Evolutionary conservation across 2,329 filamentous ascomycete genomes (phyloP).

Genomic region (Akanthomyces lecanii): DNA sequence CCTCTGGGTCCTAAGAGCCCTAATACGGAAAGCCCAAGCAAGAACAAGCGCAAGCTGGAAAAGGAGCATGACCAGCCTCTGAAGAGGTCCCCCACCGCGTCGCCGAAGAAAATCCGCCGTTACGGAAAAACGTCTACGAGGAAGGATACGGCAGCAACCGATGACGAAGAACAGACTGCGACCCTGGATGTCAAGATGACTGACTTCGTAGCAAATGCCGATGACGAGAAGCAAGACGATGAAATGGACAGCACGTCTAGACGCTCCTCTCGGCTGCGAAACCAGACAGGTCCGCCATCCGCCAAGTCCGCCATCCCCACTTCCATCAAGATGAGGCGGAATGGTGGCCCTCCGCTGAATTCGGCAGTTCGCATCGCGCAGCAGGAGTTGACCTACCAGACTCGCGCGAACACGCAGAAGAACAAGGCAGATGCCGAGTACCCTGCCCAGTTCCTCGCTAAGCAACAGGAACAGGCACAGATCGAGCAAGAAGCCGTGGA

Average conservation of each 20-base stretch:
- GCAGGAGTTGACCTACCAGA: conserved; percentile 29
- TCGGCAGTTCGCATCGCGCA: conserved; percentile 28
- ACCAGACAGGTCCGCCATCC: conserved; percentile 15
- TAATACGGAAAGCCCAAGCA: conserved; percentile 32
- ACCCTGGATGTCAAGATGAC: not conserved
- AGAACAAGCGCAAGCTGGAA: conserved; percentile 31
- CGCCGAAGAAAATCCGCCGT: conserved; percentile 25
- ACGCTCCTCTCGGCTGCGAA: conserved; percentile 33
- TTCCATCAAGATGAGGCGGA: conserved; percentile 30
- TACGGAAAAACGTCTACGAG: conserved; percentile 16
- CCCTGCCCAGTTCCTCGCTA: conserved; percentile 32
- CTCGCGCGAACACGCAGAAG: conserved; percentile 32
- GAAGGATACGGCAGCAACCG: not conserved
- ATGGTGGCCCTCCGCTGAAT: conserved; percentile 21
- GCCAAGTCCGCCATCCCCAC: conserved; percentile 34
- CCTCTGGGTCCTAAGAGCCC: conserved; percentile 34
- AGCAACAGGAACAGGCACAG: conserved; percentile 23
- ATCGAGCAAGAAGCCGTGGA: conserved; percentile 22
- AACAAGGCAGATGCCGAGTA: conserved; percentile 35
- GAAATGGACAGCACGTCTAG: conserved; percentile 23
- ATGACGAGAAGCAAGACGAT: conserved; percentile 18
- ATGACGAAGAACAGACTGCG: conserved; percentile 1
- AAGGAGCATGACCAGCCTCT: conserved; percentile 21
- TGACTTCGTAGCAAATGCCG: not conserved
- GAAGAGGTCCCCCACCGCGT: conserved; percentile 22